Conservation (phyloP, 306 rosid genomes). For the Glycine tomentella region DNA sequence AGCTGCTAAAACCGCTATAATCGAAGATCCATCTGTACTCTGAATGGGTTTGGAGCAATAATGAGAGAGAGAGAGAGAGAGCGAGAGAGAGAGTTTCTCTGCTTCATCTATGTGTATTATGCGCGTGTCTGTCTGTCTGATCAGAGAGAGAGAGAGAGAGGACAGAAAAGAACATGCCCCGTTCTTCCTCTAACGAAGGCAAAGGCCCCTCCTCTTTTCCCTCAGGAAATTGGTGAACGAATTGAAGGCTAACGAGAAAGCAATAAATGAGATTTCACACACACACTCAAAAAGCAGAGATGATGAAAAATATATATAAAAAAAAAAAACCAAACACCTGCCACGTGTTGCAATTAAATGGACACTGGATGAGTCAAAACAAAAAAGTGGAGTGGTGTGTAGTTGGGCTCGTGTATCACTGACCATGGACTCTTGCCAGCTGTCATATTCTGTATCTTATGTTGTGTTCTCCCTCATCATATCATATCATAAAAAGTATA, state of each 20-base stretch:
- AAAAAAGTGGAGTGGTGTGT: not conserved
- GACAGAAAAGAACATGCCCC: slow-evolving; percentile 49
- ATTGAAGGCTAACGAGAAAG: slow-evolving; percentile 45
- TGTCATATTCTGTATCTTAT: slow-evolving; percentile 28
- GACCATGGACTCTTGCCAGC: slow-evolving; percentile 46
- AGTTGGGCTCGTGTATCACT: slow-evolving; percentile 43
- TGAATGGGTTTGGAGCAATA: slow-evolving; percentile 42
- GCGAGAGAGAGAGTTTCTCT: not conserved
- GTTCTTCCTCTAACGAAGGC: slow-evolving; percentile 22
- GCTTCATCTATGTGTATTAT: slow-evolving; percentile 33
- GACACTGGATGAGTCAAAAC: slow-evolving; percentile 1
- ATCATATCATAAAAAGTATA: too few species aligned
- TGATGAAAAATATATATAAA: too few species aligned
- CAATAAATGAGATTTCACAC: slow-evolving; percentile 37
- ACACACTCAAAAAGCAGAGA: too few species aligned
- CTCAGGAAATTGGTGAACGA: slow-evolving; percentile 53
- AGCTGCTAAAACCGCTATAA: slow-evolving; percentile 41
- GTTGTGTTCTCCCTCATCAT: not conserved
- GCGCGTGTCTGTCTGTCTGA: slow-evolving; percentile 39
- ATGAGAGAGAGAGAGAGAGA: slow-evolving; percentile 55
- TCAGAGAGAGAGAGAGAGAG: not conserved
- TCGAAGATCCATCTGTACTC: slow-evolving; percentile 18
- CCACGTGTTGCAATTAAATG: slow-evolving; percentile 48
- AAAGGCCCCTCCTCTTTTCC: too few species aligned
- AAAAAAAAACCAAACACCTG: not conserved